Conservation (phyloP, 1,284 basidiomycete genomes). For the Anthracocystis walkeri region DNA sequence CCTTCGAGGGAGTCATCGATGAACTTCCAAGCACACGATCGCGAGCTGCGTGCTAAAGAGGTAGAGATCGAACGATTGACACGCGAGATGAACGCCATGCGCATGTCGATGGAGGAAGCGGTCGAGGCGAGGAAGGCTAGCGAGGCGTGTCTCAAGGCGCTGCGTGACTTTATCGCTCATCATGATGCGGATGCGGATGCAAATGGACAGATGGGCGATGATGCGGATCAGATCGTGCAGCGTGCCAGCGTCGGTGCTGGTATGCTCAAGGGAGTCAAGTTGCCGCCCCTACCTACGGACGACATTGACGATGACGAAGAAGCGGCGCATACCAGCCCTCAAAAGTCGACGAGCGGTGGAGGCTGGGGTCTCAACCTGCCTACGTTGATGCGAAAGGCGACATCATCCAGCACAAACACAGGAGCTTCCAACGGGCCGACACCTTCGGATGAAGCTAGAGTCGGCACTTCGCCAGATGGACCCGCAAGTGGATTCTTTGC, state of each 20-base stretch:
- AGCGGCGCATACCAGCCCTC: constrained; percentile 25
- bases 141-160: constrained; percentile 59
- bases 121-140: constrained; percentile 64
- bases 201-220: constrained; percentile 32
- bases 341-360: constrained; percentile 10
- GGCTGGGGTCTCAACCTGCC: constrained; percentile 53
- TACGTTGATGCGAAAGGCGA: constrained; percentile 49
- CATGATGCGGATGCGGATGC: constrained; percentile 48
- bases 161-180: constrained; percentile 57
- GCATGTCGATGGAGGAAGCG: constrained; percentile 57
- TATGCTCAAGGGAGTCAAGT: constrained; percentile 55
- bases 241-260: constrained; percentile 44
- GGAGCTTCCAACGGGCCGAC: constrained; percentile 25
- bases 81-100: constrained; percentile 50
- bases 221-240: constrained; percentile 40
- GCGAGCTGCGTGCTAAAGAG: constrained; percentile 55
- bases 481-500: constrained; percentile 4
- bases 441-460: constrained; percentile 32
- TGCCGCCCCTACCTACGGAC: constrained; percentile 63
- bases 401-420: constrained; percentile 25
- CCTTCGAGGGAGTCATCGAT: constrained; percentile 27
- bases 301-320: constrained; percentile 54
- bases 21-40: constrained; percentile 24
- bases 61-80: constrained; percentile 56
- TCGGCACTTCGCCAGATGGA: neutral